Conservation (phyloP, 768 basidiomycete species). For the Strobilomyces dryophilus region DNA sequence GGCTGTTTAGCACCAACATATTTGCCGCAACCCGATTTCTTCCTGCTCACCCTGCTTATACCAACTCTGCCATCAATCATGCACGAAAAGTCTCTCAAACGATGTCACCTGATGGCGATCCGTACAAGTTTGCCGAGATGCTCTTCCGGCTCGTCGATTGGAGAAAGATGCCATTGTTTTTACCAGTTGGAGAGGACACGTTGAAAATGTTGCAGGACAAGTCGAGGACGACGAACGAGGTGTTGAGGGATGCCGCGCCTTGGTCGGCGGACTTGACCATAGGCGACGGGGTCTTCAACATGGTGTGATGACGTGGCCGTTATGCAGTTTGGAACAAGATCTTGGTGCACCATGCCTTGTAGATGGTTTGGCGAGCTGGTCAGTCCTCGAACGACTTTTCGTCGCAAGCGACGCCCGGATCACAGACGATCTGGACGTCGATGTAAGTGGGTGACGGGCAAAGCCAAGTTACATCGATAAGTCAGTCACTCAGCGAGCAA, state of each 20-base stretch:
- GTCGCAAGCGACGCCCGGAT: too few species aligned
- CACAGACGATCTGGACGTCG: too few species aligned
- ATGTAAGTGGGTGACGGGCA: too few species aligned
- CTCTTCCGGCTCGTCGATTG: background rate
- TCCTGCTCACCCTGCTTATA: conserved; percentile 9
- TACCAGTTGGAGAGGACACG: conserved; percentile 14
- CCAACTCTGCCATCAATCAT: background rate
- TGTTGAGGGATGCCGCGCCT: background rate
- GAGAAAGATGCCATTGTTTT: conserved; percentile 2
- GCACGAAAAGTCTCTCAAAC: background rate
- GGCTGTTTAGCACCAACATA: conserved; percentile 14
- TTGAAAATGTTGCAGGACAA: conserved; percentile 2
- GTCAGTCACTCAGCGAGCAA: too few species aligned
- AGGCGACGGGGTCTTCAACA: too few species aligned
- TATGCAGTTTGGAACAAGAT: too few species aligned
- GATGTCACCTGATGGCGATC: conserved; percentile 6
- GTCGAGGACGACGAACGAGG: background rate
- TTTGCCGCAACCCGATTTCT: background rate
- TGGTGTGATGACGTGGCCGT: too few species aligned
- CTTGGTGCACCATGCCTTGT: too few species aligned
- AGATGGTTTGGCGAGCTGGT: too few species aligned
- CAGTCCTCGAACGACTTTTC: too few species aligned
- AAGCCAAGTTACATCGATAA: too few species aligned
- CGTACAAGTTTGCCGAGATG: conserved; percentile 11
- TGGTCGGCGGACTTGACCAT: conserved; percentile 14